These are phyloP conservation scores for Cerioporus squamosus DNA, from an alignment of 1,284 basidiomycete species.

Conservation along the genomic window DNA sequence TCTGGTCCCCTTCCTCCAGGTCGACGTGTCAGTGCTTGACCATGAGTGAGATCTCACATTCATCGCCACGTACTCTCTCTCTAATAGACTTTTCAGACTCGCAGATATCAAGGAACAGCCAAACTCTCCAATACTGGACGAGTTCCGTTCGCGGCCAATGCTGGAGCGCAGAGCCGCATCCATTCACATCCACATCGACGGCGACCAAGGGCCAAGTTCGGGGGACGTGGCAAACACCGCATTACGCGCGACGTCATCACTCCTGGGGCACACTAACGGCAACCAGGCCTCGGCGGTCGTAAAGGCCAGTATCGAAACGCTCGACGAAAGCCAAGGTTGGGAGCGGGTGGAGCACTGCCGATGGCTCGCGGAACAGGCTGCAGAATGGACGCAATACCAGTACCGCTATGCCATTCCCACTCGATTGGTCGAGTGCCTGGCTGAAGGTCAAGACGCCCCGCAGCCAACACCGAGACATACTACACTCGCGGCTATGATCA, in stretches of 20 bases:
- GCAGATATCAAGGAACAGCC: slow-evolving; percentile 67
- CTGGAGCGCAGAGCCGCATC: slow-evolving; percentile 84
- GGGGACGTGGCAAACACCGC: slow-evolving; percentile 79
- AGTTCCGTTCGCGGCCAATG: slow-evolving; percentile 78
- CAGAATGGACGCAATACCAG: slow-evolving; percentile 89
- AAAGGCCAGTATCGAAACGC: slow-evolving; percentile 68
- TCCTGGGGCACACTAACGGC: slow-evolving; percentile 81
- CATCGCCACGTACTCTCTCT: background rate
- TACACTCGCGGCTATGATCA: slow-evolving; percentile 83
- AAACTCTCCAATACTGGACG: slow-evolving; percentile 76
- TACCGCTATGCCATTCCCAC: slow-evolving; percentile 92
- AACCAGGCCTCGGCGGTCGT: slow-evolving; percentile 77
- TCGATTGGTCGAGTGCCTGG: slow-evolving; percentile 81
- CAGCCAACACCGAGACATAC: slow-evolving; percentile 60
- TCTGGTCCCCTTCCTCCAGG: slow-evolving; percentile 70
- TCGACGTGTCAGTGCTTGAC: slow-evolving; percentile 63
- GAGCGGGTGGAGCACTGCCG: slow-evolving; percentile 73
- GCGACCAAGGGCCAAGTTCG: slow-evolving; percentile 82
- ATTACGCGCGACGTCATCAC: slow-evolving; percentile 72
- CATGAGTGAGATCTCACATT: slow-evolving; percentile 62
- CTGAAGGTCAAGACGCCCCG: slow-evolving; percentile 66
- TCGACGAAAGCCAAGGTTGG: slow-evolving; percentile 76
- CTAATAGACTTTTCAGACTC: slow-evolving; percentile 45
- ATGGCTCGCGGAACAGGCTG: slow-evolving; percentile 81
- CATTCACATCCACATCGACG: slow-evolving; percentile 85